Percentiles rank a stretch among this genome's conserved stretches.
phyloP scores from a whole-genome alignment of 1,284 basidiomycete species.

The Calocybe gambosa region DNA sequence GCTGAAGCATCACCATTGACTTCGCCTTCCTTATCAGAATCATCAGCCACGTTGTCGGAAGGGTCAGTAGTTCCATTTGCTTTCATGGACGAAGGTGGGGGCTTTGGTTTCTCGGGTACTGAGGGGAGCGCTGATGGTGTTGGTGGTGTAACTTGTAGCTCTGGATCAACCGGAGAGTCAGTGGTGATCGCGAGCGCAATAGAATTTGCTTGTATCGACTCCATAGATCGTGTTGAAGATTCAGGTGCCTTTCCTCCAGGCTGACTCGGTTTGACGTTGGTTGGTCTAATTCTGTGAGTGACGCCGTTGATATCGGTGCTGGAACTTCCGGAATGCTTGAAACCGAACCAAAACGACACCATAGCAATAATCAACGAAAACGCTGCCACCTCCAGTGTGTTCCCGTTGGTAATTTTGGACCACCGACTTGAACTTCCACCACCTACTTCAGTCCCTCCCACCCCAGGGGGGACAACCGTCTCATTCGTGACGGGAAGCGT shows the following conservation, averaged over 20 bases:
- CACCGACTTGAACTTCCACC: constrained; percentile 2
- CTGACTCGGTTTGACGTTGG: constrained; percentile 4
- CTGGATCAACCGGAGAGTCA: constrained; percentile 1
- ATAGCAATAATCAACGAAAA: constrained; percentile 18
- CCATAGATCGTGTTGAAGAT: not conserved
- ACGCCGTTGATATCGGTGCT: constrained; percentile 7
- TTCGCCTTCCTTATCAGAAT: constrained; percentile 55
- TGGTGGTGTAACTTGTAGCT: not conserved
- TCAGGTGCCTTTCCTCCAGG: not conserved
- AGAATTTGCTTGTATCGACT: not conserved
- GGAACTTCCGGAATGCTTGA: constrained; percentile 16
- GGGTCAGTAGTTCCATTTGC: constrained; percentile 1
- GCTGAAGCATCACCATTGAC: constrained; percentile 33
- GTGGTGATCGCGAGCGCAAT: not conserved
- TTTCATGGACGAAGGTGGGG: not conserved
- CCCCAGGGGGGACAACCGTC: constrained; percentile 4
- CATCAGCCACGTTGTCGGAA: constrained; percentile 37
- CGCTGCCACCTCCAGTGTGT: constrained; percentile 13
- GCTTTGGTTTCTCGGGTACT: constrained; percentile 1
- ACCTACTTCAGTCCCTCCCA: not conserved
- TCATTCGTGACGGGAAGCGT: constrained; percentile 8
- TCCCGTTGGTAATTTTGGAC: constrained; percentile 7
- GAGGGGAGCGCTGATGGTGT: not conserved
- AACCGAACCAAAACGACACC: constrained; percentile 22
- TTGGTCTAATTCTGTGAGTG: not conserved